Evolutionary conservation across 2,329 filamentous ascomycete genomes (phyloP), one percentile per base, ranked within the genome.

Genomic region (Microdochium trichocladiopsis): DNA sequence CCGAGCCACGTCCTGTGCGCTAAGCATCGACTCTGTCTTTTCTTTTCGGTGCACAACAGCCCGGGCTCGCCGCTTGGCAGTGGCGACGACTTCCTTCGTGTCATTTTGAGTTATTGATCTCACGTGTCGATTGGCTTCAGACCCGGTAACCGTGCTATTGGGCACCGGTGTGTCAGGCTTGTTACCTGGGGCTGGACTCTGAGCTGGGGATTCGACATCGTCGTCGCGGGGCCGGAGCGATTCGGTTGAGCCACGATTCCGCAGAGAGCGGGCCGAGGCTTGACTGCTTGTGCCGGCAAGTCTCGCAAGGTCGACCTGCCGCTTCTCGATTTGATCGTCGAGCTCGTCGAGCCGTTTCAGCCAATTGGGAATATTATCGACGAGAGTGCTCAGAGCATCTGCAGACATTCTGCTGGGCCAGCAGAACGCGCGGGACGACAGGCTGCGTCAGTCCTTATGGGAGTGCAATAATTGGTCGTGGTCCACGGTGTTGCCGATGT

Each of bases 291-390:
- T 61, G 24, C 63, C 64, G 49, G 66, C 69, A 52, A 79, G 63
- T 53, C 72, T 72, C 33, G 81, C 82, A 52, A 86, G 72, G 61
- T 85, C 81, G 50, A 72, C 68, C 69, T 86, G 83, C 53, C 83
- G 80, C 61, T 78, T 72, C 53, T 81, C 76, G 53, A 86, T 83
- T 64, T 86, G 77, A 54, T 73, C 72, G 61, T 75, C 83, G 53
- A 86, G 74, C 50, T 83, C 77, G 55, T 84, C 78, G 47, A 86
- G 73, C 22, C 79, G 75, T 53, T 70, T 70, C 36, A 79, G 69
- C 83, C 83, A 86, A 63, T 78, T 75, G 16, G 82, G 83, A 43
- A 84, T 73, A 54, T 83, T 80, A 57, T 65, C 71, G 51, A 72
- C 71, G 36, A 86, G 71, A 53, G 75, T 76, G 51, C 70, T 75